Conservation (phyloP, 345 rosid species). For the Citrus hindsii region DNA sequence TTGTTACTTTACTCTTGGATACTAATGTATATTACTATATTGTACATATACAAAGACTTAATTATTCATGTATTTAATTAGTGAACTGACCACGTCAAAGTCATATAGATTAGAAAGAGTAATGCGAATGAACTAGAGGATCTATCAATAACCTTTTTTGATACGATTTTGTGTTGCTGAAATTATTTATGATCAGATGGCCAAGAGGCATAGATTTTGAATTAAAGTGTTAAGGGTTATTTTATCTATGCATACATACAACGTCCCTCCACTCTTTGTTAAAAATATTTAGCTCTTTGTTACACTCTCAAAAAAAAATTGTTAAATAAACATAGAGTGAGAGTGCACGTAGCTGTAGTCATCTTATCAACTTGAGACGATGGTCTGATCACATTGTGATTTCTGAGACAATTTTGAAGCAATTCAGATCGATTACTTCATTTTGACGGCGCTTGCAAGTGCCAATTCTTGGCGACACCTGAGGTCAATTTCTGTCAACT, state of each 20-base stretch:
- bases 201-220: neutral
- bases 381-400: too few relatives aligned
- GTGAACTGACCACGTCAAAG: neutral
- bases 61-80: neutral
- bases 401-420: neutral
- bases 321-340: too few relatives aligned
- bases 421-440: neutral
- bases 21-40: neutral
- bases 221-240: too few relatives aligned
- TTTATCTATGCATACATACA: too few relatives aligned
- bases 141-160: neutral
- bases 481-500: constrained; percentile 4
- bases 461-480: neutral
- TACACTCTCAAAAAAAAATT: too few relatives aligned
- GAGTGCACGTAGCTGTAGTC: neutral
- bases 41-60: too few relatives aligned
- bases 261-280: too few relatives aligned
- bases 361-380: too few relatives aligned
- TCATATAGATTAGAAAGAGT: neutral
- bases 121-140: neutral
- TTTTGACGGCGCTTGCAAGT: neutral
- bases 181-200: neutral
- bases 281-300: too few relatives aligned
- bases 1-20: neutral
- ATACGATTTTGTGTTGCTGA: neutral